Evolutionary conservation across 2,329 filamentous ascomycete species (phyloP).

Genomic region (Alternaria rosae): DNA sequence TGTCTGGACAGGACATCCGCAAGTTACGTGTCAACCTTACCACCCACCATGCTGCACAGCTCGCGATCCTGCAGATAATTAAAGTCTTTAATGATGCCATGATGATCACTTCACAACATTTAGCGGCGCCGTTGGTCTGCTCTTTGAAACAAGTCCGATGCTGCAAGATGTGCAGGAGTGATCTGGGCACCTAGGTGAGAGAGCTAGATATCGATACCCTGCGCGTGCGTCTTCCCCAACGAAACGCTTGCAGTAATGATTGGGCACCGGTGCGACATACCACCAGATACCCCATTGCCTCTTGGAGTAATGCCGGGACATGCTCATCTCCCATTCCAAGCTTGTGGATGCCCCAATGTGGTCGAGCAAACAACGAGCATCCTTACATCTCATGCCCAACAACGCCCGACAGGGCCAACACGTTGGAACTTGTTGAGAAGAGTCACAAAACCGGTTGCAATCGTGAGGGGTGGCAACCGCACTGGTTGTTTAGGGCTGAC

Average conservation of each 20-base stretch:
- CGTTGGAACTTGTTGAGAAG: not conserved
- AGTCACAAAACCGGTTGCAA: not conserved
- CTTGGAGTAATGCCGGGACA: not conserved
- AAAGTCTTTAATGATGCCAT: not conserved
- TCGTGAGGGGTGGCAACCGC: not conserved
- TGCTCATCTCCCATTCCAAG: constrained; percentile 1
- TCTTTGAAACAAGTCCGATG: not conserved
- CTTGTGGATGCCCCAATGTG: not conserved
- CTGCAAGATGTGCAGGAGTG: constrained; percentile 2
- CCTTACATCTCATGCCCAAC: not conserved
- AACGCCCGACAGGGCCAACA: not conserved
- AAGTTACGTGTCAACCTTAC: constrained; percentile 1
- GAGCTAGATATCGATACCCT: not conserved
- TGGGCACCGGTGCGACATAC: not conserved
- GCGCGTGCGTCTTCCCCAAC: not conserved
- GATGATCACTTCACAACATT: not conserved
- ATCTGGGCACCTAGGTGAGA: not conserved
- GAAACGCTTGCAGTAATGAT: not conserved
- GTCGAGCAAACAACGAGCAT: not conserved
- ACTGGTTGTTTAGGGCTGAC: not conserved
- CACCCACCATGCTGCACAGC: not conserved
- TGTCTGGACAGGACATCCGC: not conserved
- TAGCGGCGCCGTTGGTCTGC: not conserved
- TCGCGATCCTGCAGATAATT: not conserved
- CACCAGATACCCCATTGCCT: not conserved